Conservation (phyloP, 805 yeast species). For the Wickerhamiella cacticola region DNA sequence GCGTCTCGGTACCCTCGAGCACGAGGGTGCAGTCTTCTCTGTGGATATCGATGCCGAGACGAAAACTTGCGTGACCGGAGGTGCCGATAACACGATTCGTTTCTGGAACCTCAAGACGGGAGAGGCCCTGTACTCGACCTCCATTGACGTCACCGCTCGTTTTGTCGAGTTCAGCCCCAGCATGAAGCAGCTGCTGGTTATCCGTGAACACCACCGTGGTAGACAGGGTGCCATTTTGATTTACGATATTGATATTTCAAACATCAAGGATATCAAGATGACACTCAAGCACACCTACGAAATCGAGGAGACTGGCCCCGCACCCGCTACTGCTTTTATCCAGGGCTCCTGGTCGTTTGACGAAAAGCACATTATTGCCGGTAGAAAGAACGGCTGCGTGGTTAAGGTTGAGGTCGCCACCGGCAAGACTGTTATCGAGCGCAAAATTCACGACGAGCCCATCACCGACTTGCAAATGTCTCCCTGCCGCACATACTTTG, state of each 20-base stretch:
- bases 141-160: constrained; percentile 74
- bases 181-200: constrained; percentile 53
- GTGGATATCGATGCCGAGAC: constrained; percentile 69
- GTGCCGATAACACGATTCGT: constrained; percentile 77
- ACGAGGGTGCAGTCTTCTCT: constrained; percentile 90
- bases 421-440: constrained; percentile 52
- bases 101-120: constrained; percentile 81
- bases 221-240: constrained; percentile 63
- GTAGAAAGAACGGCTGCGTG: constrained; percentile 77
- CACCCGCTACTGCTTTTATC: constrained; percentile 32
- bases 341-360: constrained; percentile 82
- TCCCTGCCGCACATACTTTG: constrained; percentile 74
- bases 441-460: constrained; percentile 55
- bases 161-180: constrained; percentile 77
- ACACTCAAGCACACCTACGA: constrained; percentile 36
- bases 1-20: constrained; percentile 88
- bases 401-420: constrained; percentile 67
- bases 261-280: constrained; percentile 34
- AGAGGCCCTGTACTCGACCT: constrained; percentile 58
- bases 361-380: constrained; percentile 64
- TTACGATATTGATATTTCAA: constrained; percentile 46
- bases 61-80: constrained; percentile 68
- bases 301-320: constrained; percentile 15
- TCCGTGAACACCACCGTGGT: constrained; percentile 90
- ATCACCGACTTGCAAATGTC: constrained; percentile 87